A percentile compares a stretch with the other conserved stretches of the same genome.
Evolutionary conservation across 805 yeast species (phyloP).

Genomic region (Metschnikowia kunwiensis): DNA sequence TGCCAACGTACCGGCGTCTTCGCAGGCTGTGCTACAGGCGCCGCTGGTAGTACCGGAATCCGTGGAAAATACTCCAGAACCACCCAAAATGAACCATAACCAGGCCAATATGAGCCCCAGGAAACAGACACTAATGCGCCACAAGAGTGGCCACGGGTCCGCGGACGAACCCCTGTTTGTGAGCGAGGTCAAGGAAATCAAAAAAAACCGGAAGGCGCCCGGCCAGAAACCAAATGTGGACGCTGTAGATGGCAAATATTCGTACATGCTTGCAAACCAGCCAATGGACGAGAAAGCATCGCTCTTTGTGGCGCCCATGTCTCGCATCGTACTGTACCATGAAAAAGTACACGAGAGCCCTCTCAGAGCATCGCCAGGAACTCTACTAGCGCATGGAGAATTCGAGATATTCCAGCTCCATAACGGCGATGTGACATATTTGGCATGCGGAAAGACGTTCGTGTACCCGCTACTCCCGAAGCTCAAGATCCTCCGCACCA

Average conservation of each 20-base stretch:
- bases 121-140: slow-evolving; percentile 37
- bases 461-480: slow-evolving; percentile 73
- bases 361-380: slow-evolving; percentile 29
- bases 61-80: neutral
- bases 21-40: neutral
- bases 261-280: slow-evolving; percentile 15
- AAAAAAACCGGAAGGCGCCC: slow-evolving; percentile 18
- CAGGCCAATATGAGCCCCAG: slow-evolving; percentile 30
- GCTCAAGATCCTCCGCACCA: slow-evolving; percentile 53
- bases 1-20: too few species aligned
- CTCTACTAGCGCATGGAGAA: slow-evolving; percentile 57
- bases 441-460: slow-evolving; percentile 63
- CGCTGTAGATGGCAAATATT: slow-evolving; percentile 12
- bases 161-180: slow-evolving; percentile 21
- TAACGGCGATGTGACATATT: slow-evolving; percentile 54
- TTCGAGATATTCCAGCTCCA: slow-evolving; percentile 59
- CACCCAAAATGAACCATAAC: neutral
- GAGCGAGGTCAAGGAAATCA: slow-evolving; percentile 27
- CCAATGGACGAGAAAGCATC: slow-evolving; percentile 37
- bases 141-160: slow-evolving; percentile 30
- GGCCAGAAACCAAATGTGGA: slow-evolving; percentile 3
- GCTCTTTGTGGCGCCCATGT: slow-evolving; percentile 30
- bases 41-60: neutral
- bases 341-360: slow-evolving; percentile 25
- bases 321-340: slow-evolving; percentile 37